Conservation (phyloP, 352 stramenopile genomes). For the Phytophthora macrochlamydospora region DNA sequence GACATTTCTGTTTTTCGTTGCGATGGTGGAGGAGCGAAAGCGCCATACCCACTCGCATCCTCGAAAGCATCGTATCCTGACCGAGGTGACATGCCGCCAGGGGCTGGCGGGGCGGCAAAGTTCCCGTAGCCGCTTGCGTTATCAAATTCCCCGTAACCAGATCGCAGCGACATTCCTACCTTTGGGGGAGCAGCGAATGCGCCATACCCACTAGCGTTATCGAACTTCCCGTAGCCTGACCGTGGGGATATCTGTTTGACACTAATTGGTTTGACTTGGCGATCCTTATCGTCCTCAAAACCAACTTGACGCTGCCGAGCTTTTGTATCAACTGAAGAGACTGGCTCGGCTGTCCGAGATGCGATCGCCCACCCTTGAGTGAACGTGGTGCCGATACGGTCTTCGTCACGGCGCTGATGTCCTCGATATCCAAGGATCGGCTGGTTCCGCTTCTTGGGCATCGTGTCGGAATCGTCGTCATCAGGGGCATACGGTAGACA, state of each 20-base stretch:
- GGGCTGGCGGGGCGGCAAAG: slow-evolving; percentile 21
- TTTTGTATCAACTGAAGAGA: slow-evolving; percentile 6
- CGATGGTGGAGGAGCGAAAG: slow-evolving; percentile 2
- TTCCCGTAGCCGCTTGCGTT: slow-evolving; percentile 40
- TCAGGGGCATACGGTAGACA: slow-evolving; percentile 32
- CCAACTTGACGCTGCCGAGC: slow-evolving; percentile 17
- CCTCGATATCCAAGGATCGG: slow-evolving; percentile 72
- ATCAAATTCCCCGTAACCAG: slow-evolving; percentile 42
- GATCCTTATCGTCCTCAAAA: slow-evolving; percentile 21
- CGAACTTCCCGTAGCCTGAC: slow-evolving; percentile 42
- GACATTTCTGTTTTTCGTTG: slow-evolving; percentile 12
- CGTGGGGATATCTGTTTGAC: slow-evolving; percentile 17
- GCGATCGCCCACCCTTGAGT: slow-evolving; percentile 53
- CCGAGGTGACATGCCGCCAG: neutral
- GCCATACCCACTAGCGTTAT: slow-evolving; percentile 38
- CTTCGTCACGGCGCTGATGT: slow-evolving; percentile 59
- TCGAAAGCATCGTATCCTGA: slow-evolving; percentile 25
- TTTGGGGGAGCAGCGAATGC: slow-evolving; percentile 36
- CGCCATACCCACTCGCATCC: slow-evolving; percentile 28
- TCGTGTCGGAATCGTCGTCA: slow-evolving; percentile 17
- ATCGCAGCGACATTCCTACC: slow-evolving; percentile 29
- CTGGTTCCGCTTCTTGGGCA: slow-evolving; percentile 33
- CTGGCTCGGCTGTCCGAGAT: slow-evolving; percentile 18
- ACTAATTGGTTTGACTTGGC: slow-evolving; percentile 7
- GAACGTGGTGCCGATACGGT: slow-evolving; percentile 75